These are phyloP conservation scores for Brettanomyces nanus DNA, from an alignment of 805 yeast species.

Conservation along the genomic window DNA sequence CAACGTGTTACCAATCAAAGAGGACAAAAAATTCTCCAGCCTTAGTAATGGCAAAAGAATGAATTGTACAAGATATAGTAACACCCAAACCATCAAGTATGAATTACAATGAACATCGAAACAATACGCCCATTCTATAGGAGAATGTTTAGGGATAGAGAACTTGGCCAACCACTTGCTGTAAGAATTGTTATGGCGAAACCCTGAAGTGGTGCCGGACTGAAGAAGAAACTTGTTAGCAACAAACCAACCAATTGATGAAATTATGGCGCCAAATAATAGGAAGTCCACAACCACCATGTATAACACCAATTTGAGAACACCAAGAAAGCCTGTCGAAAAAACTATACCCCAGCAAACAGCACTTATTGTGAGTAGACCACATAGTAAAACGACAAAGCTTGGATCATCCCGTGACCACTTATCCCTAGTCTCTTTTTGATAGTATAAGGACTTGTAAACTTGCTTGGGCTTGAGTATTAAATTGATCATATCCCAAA, in stretches of 20 bases:
- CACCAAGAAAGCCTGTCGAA: conserved; percentile 52
- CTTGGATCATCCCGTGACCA: conserved; percentile 94
- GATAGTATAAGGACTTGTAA: conserved; percentile 73
- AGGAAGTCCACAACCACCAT: conserved; percentile 85
- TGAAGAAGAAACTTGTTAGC: conserved; percentile 51
- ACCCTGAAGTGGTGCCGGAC: conserved; percentile 10
- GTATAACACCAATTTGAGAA: conserved; percentile 59
- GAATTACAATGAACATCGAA: conserved; percentile 92
- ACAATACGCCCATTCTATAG: conserved; percentile 88
- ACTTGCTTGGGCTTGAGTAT: conserved; percentile 73
- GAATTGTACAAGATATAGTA: conserved; percentile 67
- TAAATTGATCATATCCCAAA: conserved; percentile 80
- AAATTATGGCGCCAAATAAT: conserved; percentile 55
- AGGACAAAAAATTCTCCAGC: conserved; percentile 55
- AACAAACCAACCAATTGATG: conserved; percentile 67
- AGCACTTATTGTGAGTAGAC: conserved; percentile 63
- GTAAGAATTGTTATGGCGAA: too few species aligned
- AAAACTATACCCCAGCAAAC: conserved; percentile 87
- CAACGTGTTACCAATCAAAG: conserved; percentile 68
- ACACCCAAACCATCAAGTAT: conserved; percentile 72
- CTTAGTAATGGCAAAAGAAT: conserved; percentile 64
- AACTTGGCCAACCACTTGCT: neutral
- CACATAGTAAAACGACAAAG: conserved; percentile 65
- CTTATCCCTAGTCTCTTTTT: conserved; percentile 66
- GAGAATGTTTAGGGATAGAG: conserved; percentile 29